These are phyloP conservation scores for Fistulifera solaris DNA, from an alignment of 108 stramenopile genomes.

Conservation along the genomic window DNA sequence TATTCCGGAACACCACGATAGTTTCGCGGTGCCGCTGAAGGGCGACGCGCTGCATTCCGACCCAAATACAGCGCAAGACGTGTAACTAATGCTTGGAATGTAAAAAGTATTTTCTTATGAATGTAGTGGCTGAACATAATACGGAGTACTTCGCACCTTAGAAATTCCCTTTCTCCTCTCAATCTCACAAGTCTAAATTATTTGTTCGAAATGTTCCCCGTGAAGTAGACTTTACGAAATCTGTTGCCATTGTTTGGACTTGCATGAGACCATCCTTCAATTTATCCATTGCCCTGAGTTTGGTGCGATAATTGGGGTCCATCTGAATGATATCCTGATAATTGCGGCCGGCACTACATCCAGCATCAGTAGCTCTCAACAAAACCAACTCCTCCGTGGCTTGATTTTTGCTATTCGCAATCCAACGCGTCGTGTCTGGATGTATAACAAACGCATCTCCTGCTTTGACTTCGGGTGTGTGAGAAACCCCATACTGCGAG, in stretches of 20 bases:
- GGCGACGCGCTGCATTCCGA: background rate
- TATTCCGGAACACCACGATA: constrained; percentile 2
- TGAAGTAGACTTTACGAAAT: background rate
- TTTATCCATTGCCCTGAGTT: too few relatives aligned
- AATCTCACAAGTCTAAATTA: too few relatives aligned
- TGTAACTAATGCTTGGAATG: too few relatives aligned
- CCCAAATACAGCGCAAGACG: too few relatives aligned
- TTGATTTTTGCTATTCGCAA: constrained; percentile 5
- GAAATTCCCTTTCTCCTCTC: too few relatives aligned
- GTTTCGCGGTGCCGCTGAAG: background rate
- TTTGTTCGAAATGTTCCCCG: background rate
- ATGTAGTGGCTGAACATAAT: too few relatives aligned
- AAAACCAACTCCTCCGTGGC: constrained; percentile 1
- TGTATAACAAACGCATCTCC: constrained; percentile 9
- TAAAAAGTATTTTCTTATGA: too few relatives aligned
- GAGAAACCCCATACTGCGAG: constrained; percentile 3
- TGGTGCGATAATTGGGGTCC: background rate
- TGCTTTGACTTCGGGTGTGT: background rate
- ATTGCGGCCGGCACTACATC: background rate
- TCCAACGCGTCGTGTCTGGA: constrained; percentile 7
- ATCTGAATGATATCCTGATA: background rate
- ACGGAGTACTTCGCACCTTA: too few relatives aligned
- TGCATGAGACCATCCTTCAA: background rate
- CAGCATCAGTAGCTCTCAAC: constrained; percentile 8
- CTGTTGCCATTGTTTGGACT: constrained; percentile 2